Conservation (phyloP, 495 filamentous ascomycete genomes). For the Tricharina praecox region DNA sequence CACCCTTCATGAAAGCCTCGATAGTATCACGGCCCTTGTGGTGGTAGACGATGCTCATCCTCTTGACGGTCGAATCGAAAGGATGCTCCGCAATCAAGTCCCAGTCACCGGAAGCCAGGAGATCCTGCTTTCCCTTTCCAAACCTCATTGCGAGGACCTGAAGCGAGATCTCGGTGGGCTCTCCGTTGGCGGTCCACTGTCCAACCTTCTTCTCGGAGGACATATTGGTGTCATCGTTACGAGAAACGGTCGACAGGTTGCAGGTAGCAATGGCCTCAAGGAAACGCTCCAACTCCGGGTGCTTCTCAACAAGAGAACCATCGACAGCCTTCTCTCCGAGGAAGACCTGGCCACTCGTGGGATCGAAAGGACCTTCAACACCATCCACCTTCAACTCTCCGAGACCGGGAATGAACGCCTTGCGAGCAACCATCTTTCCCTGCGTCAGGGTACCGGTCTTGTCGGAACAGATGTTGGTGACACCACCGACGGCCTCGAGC, state of each 20-base stretch:
- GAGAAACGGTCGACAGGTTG: slow-evolving; percentile 20
- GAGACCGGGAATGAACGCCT: slow-evolving; percentile 29
- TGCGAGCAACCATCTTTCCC: slow-evolving; percentile 41
- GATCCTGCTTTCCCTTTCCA: slow-evolving; percentile 25
- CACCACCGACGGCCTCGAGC: slow-evolving; percentile 43
- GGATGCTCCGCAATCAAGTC: slow-evolving; percentile 38
- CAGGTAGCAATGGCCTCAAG: slow-evolving; percentile 27
- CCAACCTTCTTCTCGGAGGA: slow-evolving; percentile 23
- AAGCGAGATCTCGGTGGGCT: slow-evolving; percentile 43
- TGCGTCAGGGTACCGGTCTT: slow-evolving; percentile 50
- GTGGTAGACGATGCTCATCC: slow-evolving; percentile 40
- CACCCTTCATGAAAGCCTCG: slow-evolving; percentile 41
- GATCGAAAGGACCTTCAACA: slow-evolving; percentile 25
- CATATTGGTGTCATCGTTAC: slow-evolving; percentile 22
- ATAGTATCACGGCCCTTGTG: slow-evolving; percentile 25
- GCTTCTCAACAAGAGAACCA: slow-evolving; percentile 8
- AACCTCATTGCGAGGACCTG: slow-evolving; percentile 37
- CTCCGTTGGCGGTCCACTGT: slow-evolving; percentile 36
- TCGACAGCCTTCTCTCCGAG: slow-evolving; percentile 20
- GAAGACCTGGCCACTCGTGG: slow-evolving; percentile 17
- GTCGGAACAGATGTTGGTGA: slow-evolving; percentile 44
- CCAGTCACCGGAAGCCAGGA: slow-evolving; percentile 25
- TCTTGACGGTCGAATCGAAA: slow-evolving; percentile 45
- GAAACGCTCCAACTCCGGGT: slow-evolving; percentile 16
- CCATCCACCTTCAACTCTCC: slow-evolving; percentile 22